Base-by-base conservation (phyloP, 352 stramenopile genomes). In the Phytophthora ramorum region DNA sequence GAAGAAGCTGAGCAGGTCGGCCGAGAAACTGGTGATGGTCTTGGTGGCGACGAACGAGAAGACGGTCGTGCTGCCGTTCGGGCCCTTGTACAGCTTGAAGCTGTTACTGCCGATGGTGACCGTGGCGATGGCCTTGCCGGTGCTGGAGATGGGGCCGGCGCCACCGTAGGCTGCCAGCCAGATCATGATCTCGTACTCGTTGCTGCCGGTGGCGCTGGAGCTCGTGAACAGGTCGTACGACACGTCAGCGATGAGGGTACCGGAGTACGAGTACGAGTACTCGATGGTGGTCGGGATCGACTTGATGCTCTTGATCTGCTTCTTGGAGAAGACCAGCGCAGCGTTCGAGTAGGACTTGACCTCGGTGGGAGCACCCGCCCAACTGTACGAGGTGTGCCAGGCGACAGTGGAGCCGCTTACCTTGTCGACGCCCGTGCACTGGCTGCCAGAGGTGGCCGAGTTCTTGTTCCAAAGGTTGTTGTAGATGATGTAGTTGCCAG, bases 401-500 rank as follows among this genome's bases (percentile, higher is more conserved):
- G 61, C 60, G 41, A 83, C 61, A 5, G 62, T 69, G 32, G 58
- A 69, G 51, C 68, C 69, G 45, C 32, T 74, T 19, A 66, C 35
- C 54, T 71, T 76, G 62, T 78, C 68, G 13, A 79, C 71, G 8
- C 75, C 75, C 24, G 75, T 83, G 58, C 75, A 83, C 51, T 83
- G 75, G 51, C 60, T 76, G 64, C 75, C 75, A 1, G 75, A 80
- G 4, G 68, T 67, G 19, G 71, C 67, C 5, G 61, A 38, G 38
- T 61, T 63, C 57, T 63, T 62, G 62, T 75, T 75, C 75, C 75
- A 83, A 13, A 83, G 57, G 54, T 83, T 69, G 68, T 83, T 83
- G 71, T 83, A 83, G 28, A 83, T 53, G 28, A 76, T 83, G 71
- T 74, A 83, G 38, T 78, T 72, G 26, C n/a, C n/a, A n/a, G n/a